A percentile compares a stretch with the other conserved stretches of the same genome.
These are phyloP conservation scores for Ajuga chamaepitys DNA, from an alignment of 257 asterid genomes.

Conservation along the genomic window DNA sequence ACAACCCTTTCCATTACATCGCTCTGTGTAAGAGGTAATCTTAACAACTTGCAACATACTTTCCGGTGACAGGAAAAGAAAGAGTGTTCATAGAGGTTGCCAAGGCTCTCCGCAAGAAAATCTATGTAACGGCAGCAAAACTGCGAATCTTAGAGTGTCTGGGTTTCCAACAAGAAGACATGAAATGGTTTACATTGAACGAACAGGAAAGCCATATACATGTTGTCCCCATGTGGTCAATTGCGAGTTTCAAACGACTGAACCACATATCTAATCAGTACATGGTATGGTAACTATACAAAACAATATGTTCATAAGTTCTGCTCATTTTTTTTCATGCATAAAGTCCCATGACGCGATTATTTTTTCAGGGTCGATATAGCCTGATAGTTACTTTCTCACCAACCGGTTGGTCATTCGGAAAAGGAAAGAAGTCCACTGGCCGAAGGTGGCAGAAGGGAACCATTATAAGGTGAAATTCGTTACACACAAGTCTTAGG, in stretches of 20 bases:
- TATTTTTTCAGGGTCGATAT: slow-evolving; percentile 44
- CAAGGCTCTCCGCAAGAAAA: slow-evolving; percentile 69
- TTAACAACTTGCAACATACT: background rate
- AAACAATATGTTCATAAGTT: background rate
- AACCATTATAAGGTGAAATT: slow-evolving; percentile 67
- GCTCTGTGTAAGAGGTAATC: background rate
- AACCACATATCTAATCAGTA: slow-evolving; percentile 63
- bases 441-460: slow-evolving; percentile 97
- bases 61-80: slow-evolving; percentile 64
- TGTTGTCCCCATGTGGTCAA: slow-evolving; percentile 92
- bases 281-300: slow-evolving; percentile 33
- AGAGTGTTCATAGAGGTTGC: slow-evolving; percentile 84
- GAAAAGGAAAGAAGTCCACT: slow-evolving; percentile 78
- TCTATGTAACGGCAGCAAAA: slow-evolving; percentile 70
- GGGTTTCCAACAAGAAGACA: slow-evolving; percentile 56
- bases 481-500: no score
- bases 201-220: slow-evolving; percentile 93
- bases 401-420: slow-evolving; percentile 95
- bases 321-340: background rate
- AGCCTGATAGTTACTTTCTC: slow-evolving; percentile 77
- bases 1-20: no score
- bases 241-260: slow-evolving; percentile 82
- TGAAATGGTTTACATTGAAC: slow-evolving; percentile 73
- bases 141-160: slow-evolving; percentile 78
- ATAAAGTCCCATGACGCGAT: background rate